Evolutionary conservation across 2,329 filamentous ascomycete genomes (phyloP).

Genomic region (Decorospora gaudefroyi): DNA sequence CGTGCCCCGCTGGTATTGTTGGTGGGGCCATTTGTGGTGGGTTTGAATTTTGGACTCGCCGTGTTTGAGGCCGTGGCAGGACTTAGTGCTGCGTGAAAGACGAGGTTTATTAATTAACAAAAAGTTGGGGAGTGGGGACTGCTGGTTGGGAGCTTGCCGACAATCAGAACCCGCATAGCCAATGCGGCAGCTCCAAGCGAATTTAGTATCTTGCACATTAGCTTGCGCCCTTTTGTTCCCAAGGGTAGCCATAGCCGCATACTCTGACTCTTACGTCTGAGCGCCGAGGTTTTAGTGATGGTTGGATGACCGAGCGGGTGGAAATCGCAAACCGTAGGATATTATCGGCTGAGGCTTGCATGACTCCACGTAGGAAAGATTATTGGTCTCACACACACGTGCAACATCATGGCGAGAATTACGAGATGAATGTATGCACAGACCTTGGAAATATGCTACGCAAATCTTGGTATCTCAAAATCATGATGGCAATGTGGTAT

Average conservation of each 20-base stretch:
- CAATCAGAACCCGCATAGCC: slow-evolving; percentile 8
- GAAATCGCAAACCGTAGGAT: not conserved
- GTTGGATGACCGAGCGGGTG: not conserved
- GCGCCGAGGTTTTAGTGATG: not conserved
- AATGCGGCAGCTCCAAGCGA: slow-evolving; percentile 29
- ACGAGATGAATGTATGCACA: too few species aligned
- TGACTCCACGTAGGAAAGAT: not conserved
- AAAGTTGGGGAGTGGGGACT: slow-evolving; percentile 14
- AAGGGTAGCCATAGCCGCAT: slow-evolving; percentile 5
- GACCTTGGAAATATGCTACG: too few species aligned
- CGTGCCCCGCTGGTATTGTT: slow-evolving; percentile 11
- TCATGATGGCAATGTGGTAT: slow-evolving; percentile 1
- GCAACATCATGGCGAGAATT: too few species aligned
- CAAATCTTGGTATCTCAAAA: slow-evolving; percentile 2
- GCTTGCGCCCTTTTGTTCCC: slow-evolving; percentile 29
- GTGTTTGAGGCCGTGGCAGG: too few species aligned
- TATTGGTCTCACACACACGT: too few species aligned
- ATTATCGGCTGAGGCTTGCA: slow-evolving; percentile 10
- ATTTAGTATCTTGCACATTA: slow-evolving; percentile 16
- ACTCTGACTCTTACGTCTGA: slow-evolving; percentile 13
- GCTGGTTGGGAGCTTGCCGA: slow-evolving; percentile 15
- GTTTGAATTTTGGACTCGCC: not conserved
- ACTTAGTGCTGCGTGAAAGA: too few species aligned
- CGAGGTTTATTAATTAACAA: too few species aligned
- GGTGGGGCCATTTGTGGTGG: slow-evolving; percentile 26